A percentile compares a stretch with the other conserved stretches of the same genome.
These are phyloP conservation scores for Debaryomyces subglobosus DNA, from an alignment of 1,139 yeast genomes.

Conservation along the genomic window DNA sequence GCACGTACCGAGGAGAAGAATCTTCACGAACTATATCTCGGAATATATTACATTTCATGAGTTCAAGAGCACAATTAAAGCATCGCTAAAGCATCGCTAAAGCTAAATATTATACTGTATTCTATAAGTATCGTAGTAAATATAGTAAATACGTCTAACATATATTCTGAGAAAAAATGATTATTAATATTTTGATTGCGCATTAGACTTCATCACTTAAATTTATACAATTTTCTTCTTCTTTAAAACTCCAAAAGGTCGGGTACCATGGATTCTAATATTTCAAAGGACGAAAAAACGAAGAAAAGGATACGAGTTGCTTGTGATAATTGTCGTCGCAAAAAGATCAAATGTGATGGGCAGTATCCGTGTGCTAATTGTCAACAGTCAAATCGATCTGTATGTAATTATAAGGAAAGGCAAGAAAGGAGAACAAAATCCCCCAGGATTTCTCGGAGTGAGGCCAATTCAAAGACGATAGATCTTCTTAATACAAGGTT, in stretches of 20 bases:
- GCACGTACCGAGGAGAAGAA: not conserved
- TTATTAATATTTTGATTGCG: not conserved
- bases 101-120: not conserved
- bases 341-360: slow-evolving; percentile 57
- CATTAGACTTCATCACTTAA: not conserved
- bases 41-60: too few relatives aligned
- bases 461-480: slow-evolving; percentile 16
- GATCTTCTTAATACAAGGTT: slow-evolving; percentile 26
- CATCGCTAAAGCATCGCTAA: not conserved
- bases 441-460: slow-evolving; percentile 11
- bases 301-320: slow-evolving; percentile 39
- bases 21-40: not conserved
- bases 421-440: slow-evolving; percentile 20
- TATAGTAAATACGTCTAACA: not conserved
- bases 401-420: slow-evolving; percentile 32
- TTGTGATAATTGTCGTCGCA: slow-evolving; percentile 54
- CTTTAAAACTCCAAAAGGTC: not conserved
- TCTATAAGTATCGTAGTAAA: not conserved
- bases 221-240: not conserved
- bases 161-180: not conserved
- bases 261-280: not conserved
- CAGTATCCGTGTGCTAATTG: slow-evolving; percentile 50
- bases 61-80: not conserved
- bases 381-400: slow-evolving; percentile 22
- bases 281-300: not conserved